phyloP scores from a whole-genome alignment of 352 stramenopile species.

The Phytophthora melonis region DNA sequence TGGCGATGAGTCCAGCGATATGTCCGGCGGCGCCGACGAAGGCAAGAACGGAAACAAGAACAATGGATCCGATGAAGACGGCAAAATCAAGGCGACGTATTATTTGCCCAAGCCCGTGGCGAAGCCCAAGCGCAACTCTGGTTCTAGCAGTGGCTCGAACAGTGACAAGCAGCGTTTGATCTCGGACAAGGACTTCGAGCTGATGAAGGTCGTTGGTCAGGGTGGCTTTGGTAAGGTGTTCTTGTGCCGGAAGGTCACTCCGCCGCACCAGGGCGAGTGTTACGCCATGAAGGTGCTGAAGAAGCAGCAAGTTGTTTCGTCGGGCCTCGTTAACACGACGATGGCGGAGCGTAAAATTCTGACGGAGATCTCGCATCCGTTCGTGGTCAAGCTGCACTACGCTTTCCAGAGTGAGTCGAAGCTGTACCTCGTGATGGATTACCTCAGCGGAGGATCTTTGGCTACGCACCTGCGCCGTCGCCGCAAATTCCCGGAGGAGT shows the following conservation, averaged over 20 bases:
- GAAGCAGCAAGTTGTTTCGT: conserved; percentile 93
- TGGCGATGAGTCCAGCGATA: conserved; percentile 75
- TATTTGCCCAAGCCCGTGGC: conserved; percentile 82
- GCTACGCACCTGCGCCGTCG: conserved; percentile 90
- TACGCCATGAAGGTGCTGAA: conserved; percentile 99
- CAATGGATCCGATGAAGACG: conserved; percentile 40
- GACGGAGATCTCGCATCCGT: conserved; percentile 93
- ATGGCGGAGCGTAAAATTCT: conserved; percentile 94
- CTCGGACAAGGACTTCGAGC: conserved; percentile 94
- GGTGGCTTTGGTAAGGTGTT: conserved; percentile 98
- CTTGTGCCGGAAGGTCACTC: conserved; percentile 94
- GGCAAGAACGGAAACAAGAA: conserved; percentile 49
- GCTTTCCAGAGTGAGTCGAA: conserved; percentile 95
- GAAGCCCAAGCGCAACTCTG: conserved; percentile 46
- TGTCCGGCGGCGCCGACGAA: conserved; percentile 68
- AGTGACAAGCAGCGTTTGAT: conserved; percentile 54
- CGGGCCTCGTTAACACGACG: conserved; percentile 93
- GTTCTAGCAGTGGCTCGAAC: conserved; percentile 27
- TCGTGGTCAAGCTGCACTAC: conserved; percentile 95
- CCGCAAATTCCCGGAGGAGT: conserved; percentile 91
- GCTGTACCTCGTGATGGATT: conserved; percentile 95
- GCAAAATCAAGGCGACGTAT: conserved; percentile 76
- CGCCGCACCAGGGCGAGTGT: conserved; percentile 91
- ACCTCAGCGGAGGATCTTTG: conserved; percentile 91
- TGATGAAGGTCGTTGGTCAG: conserved; percentile 98